A percentile compares a stretch with the other conserved stretches of the same genome.
Conservation (phyloP, 768 basidiomycete species). For the Suillus alpinus region DNA sequence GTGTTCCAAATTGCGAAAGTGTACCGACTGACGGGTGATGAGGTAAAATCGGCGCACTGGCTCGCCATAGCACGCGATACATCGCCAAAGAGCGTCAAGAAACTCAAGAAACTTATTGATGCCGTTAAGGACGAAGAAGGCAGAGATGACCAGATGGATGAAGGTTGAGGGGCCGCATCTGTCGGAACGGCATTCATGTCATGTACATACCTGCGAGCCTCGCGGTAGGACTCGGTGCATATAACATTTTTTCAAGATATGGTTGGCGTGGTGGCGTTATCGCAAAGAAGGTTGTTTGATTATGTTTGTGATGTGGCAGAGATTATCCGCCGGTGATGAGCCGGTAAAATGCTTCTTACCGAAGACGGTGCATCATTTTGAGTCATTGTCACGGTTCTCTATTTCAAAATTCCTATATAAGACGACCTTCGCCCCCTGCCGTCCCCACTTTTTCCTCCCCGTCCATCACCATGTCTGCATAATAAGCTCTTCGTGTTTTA, state of each 20-base stretch:
- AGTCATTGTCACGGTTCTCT: conserved; percentile 31
- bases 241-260: conserved; percentile 6
- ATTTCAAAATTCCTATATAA: conserved; percentile 46
- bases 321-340: conserved; percentile 10
- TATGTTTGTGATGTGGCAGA: conserved; percentile 19
- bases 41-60: conserved; percentile 75
- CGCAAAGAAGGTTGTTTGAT: conserved; percentile 16
- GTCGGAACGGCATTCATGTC: neutral
- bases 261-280: conserved; percentile 17
- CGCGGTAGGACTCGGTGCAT: conserved; percentile 2
- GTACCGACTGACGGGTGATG: conserved; percentile 79
- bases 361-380: conserved; percentile 22
- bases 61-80: conserved; percentile 92
- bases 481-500: conserved; percentile 21
- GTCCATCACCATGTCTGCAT: conserved; percentile 39
- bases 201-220: conserved; percentile 3
- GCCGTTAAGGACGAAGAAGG: conserved; percentile 59
- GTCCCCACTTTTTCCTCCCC: conserved; percentile 18
- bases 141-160: conserved; percentile 70
- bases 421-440: conserved; percentile 23
- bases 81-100: conserved; percentile 84
- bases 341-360: conserved; percentile 24
- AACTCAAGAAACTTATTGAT: conserved; percentile 77
- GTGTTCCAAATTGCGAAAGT: conserved; percentile 94
- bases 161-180: conserved; percentile 46